These are phyloP conservation scores for Arthonia radiata DNA, from an alignment of 495 filamentous ascomycete genomes.

Conservation along the genomic window DNA sequence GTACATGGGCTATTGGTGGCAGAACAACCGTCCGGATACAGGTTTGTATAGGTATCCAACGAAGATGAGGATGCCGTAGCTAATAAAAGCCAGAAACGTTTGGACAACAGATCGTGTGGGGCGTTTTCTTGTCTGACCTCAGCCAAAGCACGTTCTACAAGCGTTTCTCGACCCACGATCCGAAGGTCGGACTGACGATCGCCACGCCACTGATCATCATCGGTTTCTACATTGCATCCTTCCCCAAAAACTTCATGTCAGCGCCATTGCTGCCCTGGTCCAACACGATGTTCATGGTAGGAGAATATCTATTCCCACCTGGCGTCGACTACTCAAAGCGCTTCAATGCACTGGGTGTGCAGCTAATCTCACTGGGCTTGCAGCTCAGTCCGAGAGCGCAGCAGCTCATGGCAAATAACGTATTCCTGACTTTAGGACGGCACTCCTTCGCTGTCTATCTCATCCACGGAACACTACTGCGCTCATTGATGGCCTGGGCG, in stretches of 20 bases:
- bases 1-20: too few relatives aligned
- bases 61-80: too few relatives aligned
- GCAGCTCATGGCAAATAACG: slow-evolving; percentile 25
- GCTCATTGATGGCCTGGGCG: slow-evolving; percentile 37
- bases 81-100: slow-evolving; percentile 31
- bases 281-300: slow-evolving; percentile 17
- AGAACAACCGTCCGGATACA: too few relatives aligned
- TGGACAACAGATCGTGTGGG: too few relatives aligned
- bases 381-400: slow-evolving; percentile 32
- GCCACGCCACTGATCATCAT: slow-evolving; percentile 17
- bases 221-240: slow-evolving; percentile 32
- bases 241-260: slow-evolving; percentile 33
- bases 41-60: too few relatives aligned
- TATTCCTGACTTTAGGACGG: slow-evolving; percentile 40
- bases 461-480: slow-evolving; percentile 37
- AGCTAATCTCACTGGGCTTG: slow-evolving; percentile 29
- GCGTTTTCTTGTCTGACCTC: slow-evolving; percentile 36
- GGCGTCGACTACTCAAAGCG: slow-evolving; percentile 25
- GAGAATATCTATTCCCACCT: slow-evolving; percentile 28
- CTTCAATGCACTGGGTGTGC: slow-evolving; percentile 31
- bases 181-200: slow-evolving; percentile 21
- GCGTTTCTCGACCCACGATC: slow-evolving; percentile 22
- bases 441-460: slow-evolving; percentile 46
- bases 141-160: slow-evolving; percentile 26
- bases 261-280: slow-evolving; percentile 35